Evolutionary conservation across 2,329 filamentous ascomycete genomes (phyloP).

Genomic region (Acrocalymma vagum): DNA sequence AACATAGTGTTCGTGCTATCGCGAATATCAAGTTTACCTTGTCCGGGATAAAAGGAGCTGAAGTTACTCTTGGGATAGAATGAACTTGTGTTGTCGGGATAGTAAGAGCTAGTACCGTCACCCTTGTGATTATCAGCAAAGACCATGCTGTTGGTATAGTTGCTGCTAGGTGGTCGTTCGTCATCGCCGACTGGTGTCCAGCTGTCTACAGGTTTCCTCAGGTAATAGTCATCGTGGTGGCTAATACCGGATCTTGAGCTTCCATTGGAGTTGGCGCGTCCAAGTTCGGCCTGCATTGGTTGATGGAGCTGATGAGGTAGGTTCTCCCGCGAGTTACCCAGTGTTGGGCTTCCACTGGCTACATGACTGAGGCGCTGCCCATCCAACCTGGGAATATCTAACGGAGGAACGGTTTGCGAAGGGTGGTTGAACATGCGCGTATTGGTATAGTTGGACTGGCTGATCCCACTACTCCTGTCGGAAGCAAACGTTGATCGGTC

Average conservation of each 20-base stretch:
- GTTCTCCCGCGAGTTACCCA: constrained; percentile 64
- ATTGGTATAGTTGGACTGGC: constrained; percentile 60
- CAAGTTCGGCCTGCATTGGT: constrained; percentile 49
- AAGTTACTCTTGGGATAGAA: constrained; percentile 61
- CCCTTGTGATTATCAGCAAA: constrained; percentile 54
- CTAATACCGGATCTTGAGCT: constrained; percentile 44
- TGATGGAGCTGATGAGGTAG: constrained; percentile 39
- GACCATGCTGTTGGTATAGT: constrained; percentile 53
- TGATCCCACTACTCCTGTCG: constrained; percentile 48
- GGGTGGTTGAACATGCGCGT: constrained; percentile 65
- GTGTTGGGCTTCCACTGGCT: constrained; percentile 73
- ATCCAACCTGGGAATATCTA: constrained; percentile 62
- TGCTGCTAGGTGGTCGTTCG: constrained; percentile 51
- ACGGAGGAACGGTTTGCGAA: constrained; percentile 75
- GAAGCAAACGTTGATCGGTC: constrained; percentile 52
- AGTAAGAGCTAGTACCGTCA: constrained; percentile 63
- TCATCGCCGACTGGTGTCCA: constrained; percentile 47
- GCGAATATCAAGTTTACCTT: constrained; percentile 61
- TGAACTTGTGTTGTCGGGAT: constrained; percentile 41
- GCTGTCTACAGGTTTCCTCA: constrained; percentile 38
- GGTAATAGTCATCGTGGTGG: constrained; percentile 39
- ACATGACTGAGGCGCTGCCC: constrained; percentile 72
- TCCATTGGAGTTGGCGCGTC: constrained; percentile 45
- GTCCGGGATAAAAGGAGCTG: constrained; percentile 58
- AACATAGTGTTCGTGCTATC: constrained; percentile 60